Conservation (phyloP, 495 filamentous ascomycete species). For the Penicillium salamii region DNA sequence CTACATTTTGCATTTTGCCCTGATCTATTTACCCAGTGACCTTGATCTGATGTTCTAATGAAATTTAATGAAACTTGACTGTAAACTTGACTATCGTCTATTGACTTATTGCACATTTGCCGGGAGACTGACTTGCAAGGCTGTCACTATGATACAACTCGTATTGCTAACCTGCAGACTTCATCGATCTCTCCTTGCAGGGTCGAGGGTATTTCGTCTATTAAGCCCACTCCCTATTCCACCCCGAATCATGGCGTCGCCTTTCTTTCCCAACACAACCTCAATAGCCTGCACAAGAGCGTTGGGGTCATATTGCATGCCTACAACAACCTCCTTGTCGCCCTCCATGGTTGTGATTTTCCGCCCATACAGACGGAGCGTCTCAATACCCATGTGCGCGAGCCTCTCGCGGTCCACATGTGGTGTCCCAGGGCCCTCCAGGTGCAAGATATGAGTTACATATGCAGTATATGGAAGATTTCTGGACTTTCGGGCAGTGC, state of each 20-base stretch:
- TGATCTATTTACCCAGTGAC: too few species aligned
- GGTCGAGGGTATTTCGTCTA: slow-evolving; percentile 67
- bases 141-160: too few species aligned
- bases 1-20: too few species aligned
- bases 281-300: slow-evolving; percentile 75
- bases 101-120: too few species aligned
- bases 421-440: slow-evolving; percentile 71
- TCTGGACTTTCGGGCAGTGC: slow-evolving; percentile 7
- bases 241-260: slow-evolving; percentile 48
- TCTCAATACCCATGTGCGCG: slow-evolving; percentile 66
- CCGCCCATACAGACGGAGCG: slow-evolving; percentile 71
- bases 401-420: slow-evolving; percentile 65
- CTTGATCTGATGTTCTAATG: too few species aligned
- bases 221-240: slow-evolving; percentile 47
- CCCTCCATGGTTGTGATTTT: slow-evolving; percentile 41
- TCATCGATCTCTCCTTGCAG: slow-evolving; percentile 11
- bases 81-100: too few species aligned
- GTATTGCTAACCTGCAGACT: too few species aligned
- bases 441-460: slow-evolving; percentile 80
- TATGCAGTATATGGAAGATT: slow-evolving; percentile 51
- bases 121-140: too few species aligned
- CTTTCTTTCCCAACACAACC: slow-evolving; percentile 68
- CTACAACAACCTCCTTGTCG: slow-evolving; percentile 30
- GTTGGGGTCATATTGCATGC: slow-evolving; percentile 73
- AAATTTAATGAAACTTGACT: too few species aligned